Conservation (phyloP, 306 rosid species). For the Mimosa bimucronata region DNA sequence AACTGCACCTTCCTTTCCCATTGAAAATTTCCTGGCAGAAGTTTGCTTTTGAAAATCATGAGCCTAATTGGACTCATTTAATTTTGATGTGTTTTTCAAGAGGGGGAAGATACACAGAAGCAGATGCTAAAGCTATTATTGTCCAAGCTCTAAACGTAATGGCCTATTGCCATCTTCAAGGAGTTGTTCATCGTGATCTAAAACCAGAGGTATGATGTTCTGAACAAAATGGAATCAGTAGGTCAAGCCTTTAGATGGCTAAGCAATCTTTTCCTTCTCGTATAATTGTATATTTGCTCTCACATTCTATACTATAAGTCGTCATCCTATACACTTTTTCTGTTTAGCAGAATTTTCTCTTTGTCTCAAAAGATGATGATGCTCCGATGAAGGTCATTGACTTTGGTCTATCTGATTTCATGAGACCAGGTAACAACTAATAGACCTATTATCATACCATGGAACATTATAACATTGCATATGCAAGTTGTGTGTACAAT, state of each 20-base stretch:
- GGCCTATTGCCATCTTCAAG: constrained; percentile 89
- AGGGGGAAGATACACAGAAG: constrained; percentile 92
- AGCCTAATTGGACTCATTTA: constrained; percentile 36
- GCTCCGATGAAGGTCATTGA: constrained; percentile 83
- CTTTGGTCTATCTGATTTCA: constrained; percentile 95
- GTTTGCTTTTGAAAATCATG: constrained; percentile 33
- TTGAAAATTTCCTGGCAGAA: constrained; percentile 15
- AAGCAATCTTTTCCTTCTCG: constrained; percentile 12
- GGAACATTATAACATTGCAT: constrained; percentile 22
- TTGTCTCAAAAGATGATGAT: constrained; percentile 72
- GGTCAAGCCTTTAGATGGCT: constrained; percentile 21
- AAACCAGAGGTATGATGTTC: constrained; percentile 80
- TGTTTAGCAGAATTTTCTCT: constrained; percentile 84
- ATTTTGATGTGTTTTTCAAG: constrained; percentile 49
- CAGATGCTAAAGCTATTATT: constrained; percentile 78
- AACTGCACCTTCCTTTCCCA: constrained; percentile 9
- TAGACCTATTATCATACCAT: constrained; percentile 21
- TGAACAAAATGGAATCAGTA: constrained; percentile 26
- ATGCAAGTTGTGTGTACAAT: constrained; percentile 22
- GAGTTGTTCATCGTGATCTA: constrained; percentile 92
- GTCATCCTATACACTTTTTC: constrained; percentile 29
- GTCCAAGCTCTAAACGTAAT: constrained; percentile 77
- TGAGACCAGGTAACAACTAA: constrained; percentile 72
- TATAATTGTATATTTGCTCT: background rate
- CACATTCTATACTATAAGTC: constrained; percentile 9